Evolutionary conservation across 2,329 filamentous ascomycete species (phyloP).

Genomic region (Camptophora hylomeconis): DNA sequence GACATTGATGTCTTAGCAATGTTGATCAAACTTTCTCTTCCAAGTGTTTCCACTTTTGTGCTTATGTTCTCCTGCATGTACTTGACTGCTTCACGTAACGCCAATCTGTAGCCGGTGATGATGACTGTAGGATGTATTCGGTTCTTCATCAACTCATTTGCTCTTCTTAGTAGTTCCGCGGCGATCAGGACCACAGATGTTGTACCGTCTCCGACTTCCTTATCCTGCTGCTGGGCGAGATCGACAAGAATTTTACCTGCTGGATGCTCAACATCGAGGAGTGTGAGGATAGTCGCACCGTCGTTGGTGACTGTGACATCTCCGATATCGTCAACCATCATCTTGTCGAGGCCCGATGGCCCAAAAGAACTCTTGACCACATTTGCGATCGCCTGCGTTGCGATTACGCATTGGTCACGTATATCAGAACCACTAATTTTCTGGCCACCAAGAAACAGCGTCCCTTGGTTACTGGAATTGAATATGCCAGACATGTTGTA

Average conservation of each 20-base stretch:
- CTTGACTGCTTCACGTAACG: constrained; percentile 88
- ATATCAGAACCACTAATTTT: constrained; percentile 97
- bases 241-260: constrained; percentile 98
- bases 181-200: constrained; percentile 97
- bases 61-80: constrained; percentile 99
- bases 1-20: constrained; percentile 99
- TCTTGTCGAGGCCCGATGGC: constrained; percentile 94
- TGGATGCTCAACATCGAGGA: constrained; percentile 94
- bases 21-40: constrained; percentile 77
- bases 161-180: constrained; percentile 81
- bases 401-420: constrained; percentile 91
- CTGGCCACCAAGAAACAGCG: constrained; percentile 88
- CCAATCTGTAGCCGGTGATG: constrained; percentile 94
- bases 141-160: constrained; percentile 98
- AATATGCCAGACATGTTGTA: constrained; percentile 84
- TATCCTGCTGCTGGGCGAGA: constrained; percentile 94
- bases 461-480: constrained; percentile 82
- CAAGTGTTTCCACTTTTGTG: constrained; percentile 85
- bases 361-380: constrained; percentile 98
- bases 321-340: constrained; percentile 99
- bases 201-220: constrained; percentile 96
- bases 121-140: constrained; percentile 99
- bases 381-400: constrained; percentile 94
- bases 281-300: constrained; percentile 86
- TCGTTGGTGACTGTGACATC: constrained; percentile 99